These are phyloP conservation scores for Rhamnella rubrinervis DNA, from an alignment of 331 rosid species.

Conservation along the genomic window DNA sequence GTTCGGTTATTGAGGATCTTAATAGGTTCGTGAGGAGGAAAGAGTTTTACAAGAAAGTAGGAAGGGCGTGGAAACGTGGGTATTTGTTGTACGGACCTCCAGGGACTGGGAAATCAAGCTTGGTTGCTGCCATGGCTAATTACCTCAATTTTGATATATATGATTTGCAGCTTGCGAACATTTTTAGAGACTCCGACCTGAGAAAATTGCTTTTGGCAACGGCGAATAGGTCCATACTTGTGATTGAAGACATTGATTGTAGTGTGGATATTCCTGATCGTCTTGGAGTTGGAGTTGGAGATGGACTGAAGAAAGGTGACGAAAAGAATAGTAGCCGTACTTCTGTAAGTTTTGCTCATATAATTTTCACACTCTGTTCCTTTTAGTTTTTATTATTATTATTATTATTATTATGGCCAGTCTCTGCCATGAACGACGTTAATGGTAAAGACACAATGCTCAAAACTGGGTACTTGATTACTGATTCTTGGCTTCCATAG, in stretches of 20 bases:
- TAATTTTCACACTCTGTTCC: not conserved
- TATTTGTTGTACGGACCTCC: conserved; percentile 84
- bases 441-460: too few species aligned
- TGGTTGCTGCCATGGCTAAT: conserved; percentile 92
- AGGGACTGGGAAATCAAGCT: conserved; percentile 85
- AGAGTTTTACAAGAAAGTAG: conserved; percentile 73
- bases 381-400: not conserved
- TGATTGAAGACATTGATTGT: conserved; percentile 87
- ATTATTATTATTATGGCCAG: too few species aligned
- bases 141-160: conserved; percentile 74
- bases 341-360: not conserved
- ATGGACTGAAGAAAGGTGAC: conserved; percentile 39
- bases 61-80: conserved; percentile 90
- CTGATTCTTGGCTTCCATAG: too few species aligned
- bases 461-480: too few species aligned
- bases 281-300: conserved; percentile 21
- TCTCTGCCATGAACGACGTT: too few species aligned
- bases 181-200: conserved; percentile 58
- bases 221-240: conserved; percentile 71
- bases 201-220: conserved; percentile 60
- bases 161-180: conserved; percentile 66
- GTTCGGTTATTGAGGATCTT: conserved; percentile 49
- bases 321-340: conserved; percentile 31
- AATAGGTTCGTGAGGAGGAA: conserved; percentile 65
- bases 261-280: conserved; percentile 63